These are phyloP conservation scores for Amanita fuliginea DNA, from an alignment of 768 basidiomycete species.

Conservation along the genomic window DNA sequence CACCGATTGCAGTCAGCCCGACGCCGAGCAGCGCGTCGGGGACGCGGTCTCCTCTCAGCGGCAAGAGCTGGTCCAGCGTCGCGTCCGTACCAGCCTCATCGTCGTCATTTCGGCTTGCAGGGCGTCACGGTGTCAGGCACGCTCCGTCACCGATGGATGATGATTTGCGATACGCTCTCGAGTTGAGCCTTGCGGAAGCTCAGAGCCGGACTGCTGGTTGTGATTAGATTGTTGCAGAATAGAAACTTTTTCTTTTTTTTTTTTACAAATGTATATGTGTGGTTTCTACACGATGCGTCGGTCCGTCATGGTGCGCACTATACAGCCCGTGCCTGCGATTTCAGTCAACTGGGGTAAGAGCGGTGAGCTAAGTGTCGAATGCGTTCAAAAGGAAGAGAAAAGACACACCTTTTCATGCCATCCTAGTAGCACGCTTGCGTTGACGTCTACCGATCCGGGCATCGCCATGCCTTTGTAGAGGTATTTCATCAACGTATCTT, in stretches of 20 bases:
- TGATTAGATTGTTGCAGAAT: background rate
- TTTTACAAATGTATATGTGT: no score
- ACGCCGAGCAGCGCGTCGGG: background rate
- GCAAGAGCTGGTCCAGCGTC: conserved; percentile 10
- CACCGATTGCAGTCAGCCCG: background rate
- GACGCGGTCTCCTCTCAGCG: background rate
- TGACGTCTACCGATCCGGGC: conserved; percentile 50
- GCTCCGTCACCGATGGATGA: conserved; percentile 30
- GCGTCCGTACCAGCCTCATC: background rate
- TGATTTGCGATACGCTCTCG: conserved; percentile 53
- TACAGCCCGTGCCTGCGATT: conserved; percentile 88
- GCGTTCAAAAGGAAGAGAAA: background rate
- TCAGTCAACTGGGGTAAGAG: conserved; percentile 69
- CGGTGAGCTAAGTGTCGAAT: background rate
- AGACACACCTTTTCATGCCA: conserved; percentile 92
- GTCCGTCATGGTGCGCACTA: conserved; percentile 72
- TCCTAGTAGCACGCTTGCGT: conserved; percentile 53
- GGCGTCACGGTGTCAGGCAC: background rate
- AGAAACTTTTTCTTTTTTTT: background rate
- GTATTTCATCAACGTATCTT: conserved; percentile 95
- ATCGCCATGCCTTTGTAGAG: conserved; percentile 93
- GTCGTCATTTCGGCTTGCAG: background rate
- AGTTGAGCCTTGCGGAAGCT: conserved; percentile 66
- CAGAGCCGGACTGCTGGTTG: conserved; percentile 20
- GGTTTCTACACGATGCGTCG: conserved; percentile 35